Base-by-base conservation (phyloP, 495 filamentous ascomycete genomes). In the Tuber magnatum region DNA sequence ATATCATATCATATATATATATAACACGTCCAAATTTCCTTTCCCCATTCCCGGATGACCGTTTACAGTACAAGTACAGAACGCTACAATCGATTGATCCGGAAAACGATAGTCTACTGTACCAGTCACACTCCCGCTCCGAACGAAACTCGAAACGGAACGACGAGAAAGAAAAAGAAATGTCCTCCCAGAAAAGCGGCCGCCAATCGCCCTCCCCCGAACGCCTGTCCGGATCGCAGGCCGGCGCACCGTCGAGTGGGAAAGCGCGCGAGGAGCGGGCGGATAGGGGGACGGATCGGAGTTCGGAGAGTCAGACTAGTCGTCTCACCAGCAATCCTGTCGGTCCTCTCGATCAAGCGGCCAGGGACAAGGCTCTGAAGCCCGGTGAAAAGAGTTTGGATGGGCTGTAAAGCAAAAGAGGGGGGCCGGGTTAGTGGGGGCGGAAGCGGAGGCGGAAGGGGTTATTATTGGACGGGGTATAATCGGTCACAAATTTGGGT, bases 141-240 rank as follows among this genome's bases (percentile, higher is more conserved):
- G 16, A 5, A 14, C 43, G 14, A 40, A 40, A 40, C 16, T 18
- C 43, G 68, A 78, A 83, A 69, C 71, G n/a, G 41, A 82, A 74
- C 65, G 41, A 43, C 39, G 65, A 73, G 86, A 72, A 40, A 2
- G 39, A 7, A 86, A 72, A 81, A 7, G 86, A 72, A 81, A 91
- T 91, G 90, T 90, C 90, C 74, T 84, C 86, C 40, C 85, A 84
- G 56, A 86, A 87, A 83, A 80, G 86, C 81, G 92, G 93, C 83
- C 91, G 90, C 79, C 89, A 97, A 83, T 98, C 94, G 16, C 94
- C 94, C 22, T 85, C 89, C 28, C 93, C 92, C 14, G 91, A 93
- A 85, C 71, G 80, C 71, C 91, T 92, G 82, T 82, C 87, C n/a
- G 88, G 87, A 72, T 83, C 85, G 43, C 94, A 97, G 84, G 32